Evolutionary conservation across 1,284 basidiomycete genomes (phyloP).

Genomic region (Phylloporus sp.): DNA sequence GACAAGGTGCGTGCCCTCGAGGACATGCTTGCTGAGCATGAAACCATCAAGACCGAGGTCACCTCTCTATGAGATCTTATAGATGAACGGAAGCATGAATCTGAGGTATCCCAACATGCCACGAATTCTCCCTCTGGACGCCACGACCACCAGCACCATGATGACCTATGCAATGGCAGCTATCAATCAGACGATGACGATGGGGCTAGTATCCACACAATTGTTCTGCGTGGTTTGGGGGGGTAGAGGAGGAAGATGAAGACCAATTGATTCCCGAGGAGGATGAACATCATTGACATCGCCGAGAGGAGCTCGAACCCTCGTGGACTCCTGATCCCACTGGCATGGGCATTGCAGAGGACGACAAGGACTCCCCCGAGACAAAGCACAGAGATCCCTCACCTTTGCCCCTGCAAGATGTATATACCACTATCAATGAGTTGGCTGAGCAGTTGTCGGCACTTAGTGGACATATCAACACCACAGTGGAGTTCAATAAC

Average conservation of each 20-base stretch:
- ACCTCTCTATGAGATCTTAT: constrained; percentile 74
- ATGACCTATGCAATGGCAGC: constrained; percentile 28
- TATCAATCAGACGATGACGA: constrained; percentile 67
- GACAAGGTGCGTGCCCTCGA: constrained; percentile 90
- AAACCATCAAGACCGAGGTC: constrained; percentile 85
- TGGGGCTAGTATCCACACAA: constrained; percentile 65
- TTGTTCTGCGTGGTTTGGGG: constrained; percentile 74
- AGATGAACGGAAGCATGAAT: constrained; percentile 57
- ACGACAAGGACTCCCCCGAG: constrained; percentile 43
- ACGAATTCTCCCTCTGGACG: constrained; percentile 35
- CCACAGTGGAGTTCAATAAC: constrained; percentile 78
- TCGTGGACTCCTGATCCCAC: constrained; percentile 81
- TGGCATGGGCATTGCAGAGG: constrained; percentile 67
- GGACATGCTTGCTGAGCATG: constrained; percentile 86
- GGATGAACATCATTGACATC: constrained; percentile 52
- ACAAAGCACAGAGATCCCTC: constrained; percentile 28
- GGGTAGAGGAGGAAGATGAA: constrained; percentile 80
- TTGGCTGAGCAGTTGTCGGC: constrained; percentile 75
- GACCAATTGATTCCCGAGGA: constrained; percentile 58
- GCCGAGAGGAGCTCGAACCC: constrained; percentile 67
- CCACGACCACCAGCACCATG: constrained; percentile 34
- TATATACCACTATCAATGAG: constrained; percentile 56
- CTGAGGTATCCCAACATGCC: constrained; percentile 30
- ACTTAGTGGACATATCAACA: constrained; percentile 79
- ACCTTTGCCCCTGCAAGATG: constrained; percentile 26